Conservation (phyloP, 164 flowering plant species). For the Amborella trichopoda region DNA sequence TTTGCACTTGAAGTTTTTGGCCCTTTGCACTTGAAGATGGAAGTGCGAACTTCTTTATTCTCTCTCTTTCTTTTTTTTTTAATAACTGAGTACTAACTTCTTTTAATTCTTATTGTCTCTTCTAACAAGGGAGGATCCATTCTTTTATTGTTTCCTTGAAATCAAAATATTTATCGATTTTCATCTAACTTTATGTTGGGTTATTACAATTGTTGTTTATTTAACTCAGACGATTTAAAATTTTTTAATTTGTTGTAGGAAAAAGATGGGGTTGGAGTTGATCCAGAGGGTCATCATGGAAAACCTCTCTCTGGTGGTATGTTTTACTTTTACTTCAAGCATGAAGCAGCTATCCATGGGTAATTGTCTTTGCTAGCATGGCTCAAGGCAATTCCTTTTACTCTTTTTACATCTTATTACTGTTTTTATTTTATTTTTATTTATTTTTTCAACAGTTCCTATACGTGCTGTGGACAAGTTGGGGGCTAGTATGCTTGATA, state of each 20-base stretch:
- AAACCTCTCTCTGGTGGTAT: conserved; percentile 32
- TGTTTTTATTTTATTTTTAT: not conserved
- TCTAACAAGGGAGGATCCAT: too few species aligned
- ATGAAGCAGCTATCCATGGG: not conserved
- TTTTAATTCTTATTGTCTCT: not conserved
- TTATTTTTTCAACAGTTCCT: conserved; percentile 20
- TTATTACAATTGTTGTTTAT: not conserved
- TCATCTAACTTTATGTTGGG: not conserved
- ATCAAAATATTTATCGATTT: too few species aligned
- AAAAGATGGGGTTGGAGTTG: conserved; percentile 25
- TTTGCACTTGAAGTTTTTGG: too few species aligned
- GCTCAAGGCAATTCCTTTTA: not conserved
- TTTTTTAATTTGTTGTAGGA: conserved; percentile 16
- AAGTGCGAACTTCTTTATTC: too few species aligned
- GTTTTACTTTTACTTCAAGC: conserved; percentile 9
- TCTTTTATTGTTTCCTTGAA: too few species aligned
- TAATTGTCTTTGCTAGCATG: not conserved
- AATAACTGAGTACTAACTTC: not conserved
- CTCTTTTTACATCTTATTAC: not conserved
- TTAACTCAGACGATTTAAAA: not conserved
- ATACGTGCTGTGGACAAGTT: conserved; percentile 15
- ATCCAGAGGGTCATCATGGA: conserved; percentile 42
- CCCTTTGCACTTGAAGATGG: too few species aligned
- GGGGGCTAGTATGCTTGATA: conserved; percentile 24
- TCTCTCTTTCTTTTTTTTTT: not conserved